Evolutionary conservation across 2,329 filamentous ascomycete species (phyloP).

Genomic region (Fusarium irregulare): DNA sequence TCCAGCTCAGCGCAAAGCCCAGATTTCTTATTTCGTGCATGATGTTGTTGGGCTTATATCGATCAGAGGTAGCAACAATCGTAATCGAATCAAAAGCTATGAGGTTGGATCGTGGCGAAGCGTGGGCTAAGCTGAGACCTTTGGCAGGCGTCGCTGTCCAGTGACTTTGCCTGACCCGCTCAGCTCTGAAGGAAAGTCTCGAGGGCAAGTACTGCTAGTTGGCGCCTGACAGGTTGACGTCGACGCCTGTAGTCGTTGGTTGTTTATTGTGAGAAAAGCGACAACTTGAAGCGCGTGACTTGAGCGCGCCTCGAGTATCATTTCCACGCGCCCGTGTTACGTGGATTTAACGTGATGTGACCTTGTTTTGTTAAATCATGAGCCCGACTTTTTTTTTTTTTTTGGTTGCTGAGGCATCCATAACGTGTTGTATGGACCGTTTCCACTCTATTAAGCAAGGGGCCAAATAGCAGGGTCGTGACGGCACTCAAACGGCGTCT

Average conservation of each 20-base stretch:
- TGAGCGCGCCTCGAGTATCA: conserved; percentile 14
- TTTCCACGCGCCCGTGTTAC: conserved; percentile 37
- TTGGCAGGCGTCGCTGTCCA: conserved; percentile 39
- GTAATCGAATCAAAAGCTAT: background rate
- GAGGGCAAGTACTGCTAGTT: conserved; percentile 12
- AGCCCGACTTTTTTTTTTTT: conserved; percentile 12
- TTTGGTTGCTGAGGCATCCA: conserved; percentile 46
- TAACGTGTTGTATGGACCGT: conserved; percentile 6
- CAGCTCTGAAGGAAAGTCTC: conserved; percentile 28
- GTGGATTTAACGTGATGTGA: conserved; percentile 33
- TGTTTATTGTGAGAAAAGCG: conserved; percentile 5
- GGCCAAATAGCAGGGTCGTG: conserved; percentile 21
- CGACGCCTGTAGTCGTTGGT: conserved; percentile 3
- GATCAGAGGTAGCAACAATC: background rate
- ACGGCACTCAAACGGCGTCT: conserved; percentile 29
- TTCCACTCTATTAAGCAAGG: conserved; percentile 30
- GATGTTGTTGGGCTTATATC: background rate
- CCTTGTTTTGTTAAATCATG: conserved; percentile 37
- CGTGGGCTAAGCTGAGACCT: conserved; percentile 30
- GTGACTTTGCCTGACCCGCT: conserved; percentile 38
- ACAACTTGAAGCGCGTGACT: conserved; percentile 31
- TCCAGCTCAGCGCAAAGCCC: background rate
- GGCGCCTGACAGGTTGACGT: conserved; percentile 35
- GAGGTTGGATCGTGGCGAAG: conserved; percentile 18
- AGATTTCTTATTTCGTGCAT: background rate